Evolutionary conservation across 163 green algal genomes (phyloP).

Genomic region (Smithsoniella earleae): DNA sequence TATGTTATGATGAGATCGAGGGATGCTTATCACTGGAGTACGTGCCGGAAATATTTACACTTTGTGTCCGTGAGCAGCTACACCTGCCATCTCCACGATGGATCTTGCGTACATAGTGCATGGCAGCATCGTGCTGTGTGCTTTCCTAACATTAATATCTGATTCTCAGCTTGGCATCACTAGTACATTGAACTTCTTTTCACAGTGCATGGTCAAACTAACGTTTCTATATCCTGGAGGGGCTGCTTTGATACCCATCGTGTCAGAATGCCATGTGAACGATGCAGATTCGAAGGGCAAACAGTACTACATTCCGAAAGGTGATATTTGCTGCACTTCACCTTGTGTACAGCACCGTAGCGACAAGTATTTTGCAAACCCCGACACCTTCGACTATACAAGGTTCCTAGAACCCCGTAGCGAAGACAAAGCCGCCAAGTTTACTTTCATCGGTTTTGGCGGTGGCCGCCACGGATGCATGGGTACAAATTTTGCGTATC

Average conservation of each 20-base stretch:
- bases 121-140: no score
- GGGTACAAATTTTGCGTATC: slow-evolving; percentile 90
- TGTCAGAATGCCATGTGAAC: no score
- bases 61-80: neutral
- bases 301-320: slow-evolving; percentile 73
- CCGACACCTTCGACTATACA: slow-evolving; percentile 73
- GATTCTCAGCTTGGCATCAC: no score
- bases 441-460: slow-evolving; percentile 91
- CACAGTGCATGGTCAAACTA: no score
- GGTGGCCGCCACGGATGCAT: slow-evolving; percentile 94
- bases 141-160: no score
- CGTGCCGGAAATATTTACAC: no score
- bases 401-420: slow-evolving; percentile 66
- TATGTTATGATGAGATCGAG: no score
- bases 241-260: no score
- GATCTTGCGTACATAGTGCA: no score
- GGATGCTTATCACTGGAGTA: no score
- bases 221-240: no score
- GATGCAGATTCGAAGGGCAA: slow-evolving; percentile 45
- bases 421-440: slow-evolving; percentile 80
- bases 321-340: slow-evolving; percentile 36
- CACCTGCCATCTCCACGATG: neutral
- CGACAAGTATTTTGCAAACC: slow-evolving; percentile 64
- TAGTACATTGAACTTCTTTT: no score
- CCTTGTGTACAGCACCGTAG: slow-evolving; percentile 44